Conservation (phyloP, 2,329 filamentous ascomycete species). For the Fusarium newnesense region DNA sequence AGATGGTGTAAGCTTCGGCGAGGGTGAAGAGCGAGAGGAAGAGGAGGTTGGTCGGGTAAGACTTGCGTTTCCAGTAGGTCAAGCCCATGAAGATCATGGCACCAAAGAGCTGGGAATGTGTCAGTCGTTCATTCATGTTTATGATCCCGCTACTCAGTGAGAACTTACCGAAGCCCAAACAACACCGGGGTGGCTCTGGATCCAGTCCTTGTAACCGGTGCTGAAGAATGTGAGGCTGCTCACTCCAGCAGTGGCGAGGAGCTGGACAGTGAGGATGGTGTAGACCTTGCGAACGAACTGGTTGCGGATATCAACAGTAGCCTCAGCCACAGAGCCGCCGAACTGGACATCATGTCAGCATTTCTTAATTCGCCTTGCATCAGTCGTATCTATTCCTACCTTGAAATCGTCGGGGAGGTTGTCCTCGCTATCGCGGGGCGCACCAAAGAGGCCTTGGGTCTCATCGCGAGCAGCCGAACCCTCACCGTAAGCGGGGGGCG, state of each 20-base stretch:
- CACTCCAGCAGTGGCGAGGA: conserved; percentile 83
- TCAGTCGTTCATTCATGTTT: conserved; percentile 27
- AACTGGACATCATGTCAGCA: conserved; percentile 65
- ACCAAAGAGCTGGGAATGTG: conserved; percentile 70
- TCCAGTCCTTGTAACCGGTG: conserved; percentile 81
- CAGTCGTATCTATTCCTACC: conserved; percentile 54
- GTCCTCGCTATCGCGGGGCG: conserved; percentile 83
- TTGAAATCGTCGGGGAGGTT: conserved; percentile 98
- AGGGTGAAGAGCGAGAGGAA: conserved; percentile 92
- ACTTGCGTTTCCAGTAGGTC: conserved; percentile 96
- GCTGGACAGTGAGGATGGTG: conserved; percentile 94
- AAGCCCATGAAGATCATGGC: conserved; percentile 85
- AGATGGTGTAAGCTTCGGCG: conserved; percentile 92
- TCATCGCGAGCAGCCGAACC: conserved; percentile 66
- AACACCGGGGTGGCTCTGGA: conserved; percentile 83
- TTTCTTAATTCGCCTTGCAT: background rate
- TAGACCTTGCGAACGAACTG: conserved; percentile 98
- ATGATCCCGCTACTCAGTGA: background rate
- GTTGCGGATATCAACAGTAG: conserved; percentile 94
- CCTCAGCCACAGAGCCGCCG: conserved; percentile 91
- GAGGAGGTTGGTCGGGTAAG: conserved; percentile 91
- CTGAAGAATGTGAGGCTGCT: conserved; percentile 90
- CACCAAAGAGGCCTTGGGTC: conserved; percentile 69
- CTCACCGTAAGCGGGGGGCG: conserved; percentile 81
- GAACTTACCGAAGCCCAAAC: conserved; percentile 80